Evolutionary conservation across 768 basidiomycete genomes (phyloP), one percentile per base, ranked within the genome.

Genomic region (Podaxis sp.): DNA sequence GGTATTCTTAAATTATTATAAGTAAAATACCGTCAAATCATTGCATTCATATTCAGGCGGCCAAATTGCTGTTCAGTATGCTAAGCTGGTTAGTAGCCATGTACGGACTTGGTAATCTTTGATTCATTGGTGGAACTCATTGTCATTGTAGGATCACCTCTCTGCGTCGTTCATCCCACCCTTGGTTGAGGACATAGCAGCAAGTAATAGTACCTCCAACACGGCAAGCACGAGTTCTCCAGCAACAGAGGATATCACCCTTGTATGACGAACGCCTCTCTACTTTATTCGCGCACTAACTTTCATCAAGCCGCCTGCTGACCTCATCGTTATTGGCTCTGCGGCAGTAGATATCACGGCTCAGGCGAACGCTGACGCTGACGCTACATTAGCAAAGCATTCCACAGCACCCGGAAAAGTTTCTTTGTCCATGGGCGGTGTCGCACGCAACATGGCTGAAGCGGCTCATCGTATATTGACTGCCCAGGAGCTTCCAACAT

Each of bases 361-460:
- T 22, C 80, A 82, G 57, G 72, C 76, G 30, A 52, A 69, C 39
- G 61, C 72, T 15, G 70, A 76, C 22, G 69, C 71, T 1, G 69
- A 75, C 36, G 67, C 80, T 38, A 72, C 77, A n/a, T 73, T 80
- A 19, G 72, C 70, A 7, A 65, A 57, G 12, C 80, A 87, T 61
- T 91, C 94, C 0, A 99, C 96, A 0, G 83, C 83, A 11, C 94
- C 95, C 0, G 97, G 97, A 9, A 77, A 72, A 12, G 85, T 99
- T 26, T 76, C 79, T 15, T 64, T 96, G 42, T 83, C 89, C 0
- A 77, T 92, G 4, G 96, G 96, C 1, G 96, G 96, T 30, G 96
- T 99, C 13, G 95, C 85, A 0, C 87, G 96, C n/a, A 99, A 99
- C 72, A 86, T 99, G 48, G 92, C 96, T 2, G 95, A 98, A 73